A percentile compares a stretch with the other conserved stretches of the same genome.
These are phyloP conservation scores for Lycium barbarum DNA, from an alignment of 257 asterid genomes.

Conservation along the genomic window DNA sequence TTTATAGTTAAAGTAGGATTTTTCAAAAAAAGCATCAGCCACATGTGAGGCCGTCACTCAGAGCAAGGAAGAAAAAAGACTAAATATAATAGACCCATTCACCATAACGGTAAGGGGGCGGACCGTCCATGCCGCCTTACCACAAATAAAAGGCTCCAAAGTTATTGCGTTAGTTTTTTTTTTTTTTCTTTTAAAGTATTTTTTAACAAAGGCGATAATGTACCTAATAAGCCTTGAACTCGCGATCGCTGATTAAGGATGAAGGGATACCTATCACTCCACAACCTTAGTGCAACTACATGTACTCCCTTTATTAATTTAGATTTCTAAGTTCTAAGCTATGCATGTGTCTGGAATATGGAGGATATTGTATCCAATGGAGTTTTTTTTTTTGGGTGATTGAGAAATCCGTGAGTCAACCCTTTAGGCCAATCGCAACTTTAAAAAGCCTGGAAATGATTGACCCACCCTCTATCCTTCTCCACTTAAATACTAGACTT, in stretches of 20 bases:
- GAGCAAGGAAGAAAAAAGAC: neutral
- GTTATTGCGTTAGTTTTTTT: too few species aligned
- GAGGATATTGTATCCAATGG: neutral
- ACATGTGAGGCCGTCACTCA: neutral
- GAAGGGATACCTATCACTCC: neutral
- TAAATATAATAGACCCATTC: neutral
- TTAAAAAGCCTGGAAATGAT: neutral
- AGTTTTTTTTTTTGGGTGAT: neutral
- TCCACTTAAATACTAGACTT: neutral
- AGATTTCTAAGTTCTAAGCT: too few species aligned
- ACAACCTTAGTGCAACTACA: neutral
- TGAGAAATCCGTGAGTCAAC: neutral
- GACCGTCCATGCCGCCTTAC: conserved; percentile 16
- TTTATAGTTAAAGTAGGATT: neutral
- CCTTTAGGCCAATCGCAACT: too few species aligned
- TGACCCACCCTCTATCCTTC: neutral
- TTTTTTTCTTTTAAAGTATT: too few species aligned
- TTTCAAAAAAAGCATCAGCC: neutral
- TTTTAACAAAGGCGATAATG: too few species aligned
- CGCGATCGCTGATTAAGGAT: neutral
- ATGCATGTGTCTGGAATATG: too few species aligned
- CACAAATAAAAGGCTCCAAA: neutral
- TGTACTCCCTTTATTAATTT: neutral
- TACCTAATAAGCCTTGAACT: neutral
- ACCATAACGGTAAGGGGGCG: neutral